Evolutionary conservation across 257 asterid genomes (phyloP), one percentile per base, ranked within the genome.

Genomic region (Echites panduratus): DNA sequence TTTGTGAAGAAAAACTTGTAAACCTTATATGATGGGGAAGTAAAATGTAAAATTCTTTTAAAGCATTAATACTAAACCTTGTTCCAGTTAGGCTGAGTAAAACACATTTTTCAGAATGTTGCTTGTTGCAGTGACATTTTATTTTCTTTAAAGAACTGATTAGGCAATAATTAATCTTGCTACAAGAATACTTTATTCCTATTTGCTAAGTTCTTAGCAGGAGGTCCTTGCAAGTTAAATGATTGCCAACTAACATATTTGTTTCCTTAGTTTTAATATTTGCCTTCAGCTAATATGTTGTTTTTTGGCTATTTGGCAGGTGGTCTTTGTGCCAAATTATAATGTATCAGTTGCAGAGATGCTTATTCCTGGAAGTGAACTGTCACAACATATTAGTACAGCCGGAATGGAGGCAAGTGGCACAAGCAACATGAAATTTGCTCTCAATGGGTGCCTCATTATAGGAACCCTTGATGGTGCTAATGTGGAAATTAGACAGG

Each of bases 381-480:
- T 95, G 74, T 95, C 99, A 35, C 99, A 95, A 81, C 99, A 95
- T 77, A 92, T 95, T 79, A 95, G 99, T 74, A 95, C 99, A 68
- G 98, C 98, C 47, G 99, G 99, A 73, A 95, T 95, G 99, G 99
- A 95, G 82, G 99, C 99, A 67, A 95, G 99, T 84, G 99, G 99
- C 64, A 95, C 99, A 66, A 95, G 99, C 86, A 95, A 95, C 84
- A 92, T 95, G 99, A 95, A 95, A 79, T 95, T 95, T 78, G 91
- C 99, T 54, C 96, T 95, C 32, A 95, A 95, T 66, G 99, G 99
- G 70, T 95, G 98, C 86, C 96, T 95, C 78, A 92, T 95, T 32
- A 84, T 95, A 24, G 99, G 99, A 79, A 95, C 99, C 75, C 85
- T 95, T 3, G 99, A 95, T 78, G 99, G 99, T 27, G 99, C 99